A percentile compares a stretch with the other conserved stretches of the same genome.
Conservation (phyloP, 345 rosid species). For the Brassica carinata region DNA sequence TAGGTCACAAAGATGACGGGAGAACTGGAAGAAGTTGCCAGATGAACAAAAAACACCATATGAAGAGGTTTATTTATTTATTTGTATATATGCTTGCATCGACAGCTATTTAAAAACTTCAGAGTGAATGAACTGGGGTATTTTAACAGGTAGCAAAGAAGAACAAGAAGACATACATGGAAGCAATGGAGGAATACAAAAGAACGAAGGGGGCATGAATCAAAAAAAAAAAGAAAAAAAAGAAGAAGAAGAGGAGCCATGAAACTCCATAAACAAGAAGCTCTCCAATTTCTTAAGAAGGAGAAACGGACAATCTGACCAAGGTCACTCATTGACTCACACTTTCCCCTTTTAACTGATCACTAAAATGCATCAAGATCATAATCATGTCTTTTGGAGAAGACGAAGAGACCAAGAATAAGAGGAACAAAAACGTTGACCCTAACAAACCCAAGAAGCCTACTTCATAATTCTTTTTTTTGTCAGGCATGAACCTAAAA, state of each 20-base stretch:
- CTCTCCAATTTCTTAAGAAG: constrained; percentile 69
- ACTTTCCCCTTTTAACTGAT: background rate
- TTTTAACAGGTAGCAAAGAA: constrained; percentile 64
- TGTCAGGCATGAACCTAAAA: background rate
- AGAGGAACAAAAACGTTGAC: constrained; percentile 54
- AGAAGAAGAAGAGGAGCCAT: constrained; percentile 57
- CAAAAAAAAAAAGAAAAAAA: constrained; percentile 40
- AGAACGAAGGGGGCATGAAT: constrained; percentile 52
- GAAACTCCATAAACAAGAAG: constrained; percentile 46
- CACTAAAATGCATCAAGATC: background rate
- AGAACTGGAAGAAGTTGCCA: constrained; percentile 89
- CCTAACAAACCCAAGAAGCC: constrained; percentile 96
- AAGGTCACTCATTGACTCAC: constrained; percentile 46
- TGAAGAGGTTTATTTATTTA: constrained; percentile 51
- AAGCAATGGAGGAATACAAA: constrained; percentile 86
- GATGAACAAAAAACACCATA: constrained; percentile 62
- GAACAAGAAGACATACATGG: constrained; percentile 70
- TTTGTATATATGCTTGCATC: background rate
- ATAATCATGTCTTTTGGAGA: constrained; percentile 43
- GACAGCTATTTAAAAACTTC: background rate
- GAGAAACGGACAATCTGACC: constrained; percentile 81
- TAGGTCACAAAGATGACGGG: constrained; percentile 73
- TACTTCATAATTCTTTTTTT: constrained; percentile 65
- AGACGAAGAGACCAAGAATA: constrained; percentile 70
- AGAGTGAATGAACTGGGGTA: background rate